These are phyloP conservation scores for Candida ortonii DNA, from an alignment of 805 yeast species.

Conservation along the genomic window DNA sequence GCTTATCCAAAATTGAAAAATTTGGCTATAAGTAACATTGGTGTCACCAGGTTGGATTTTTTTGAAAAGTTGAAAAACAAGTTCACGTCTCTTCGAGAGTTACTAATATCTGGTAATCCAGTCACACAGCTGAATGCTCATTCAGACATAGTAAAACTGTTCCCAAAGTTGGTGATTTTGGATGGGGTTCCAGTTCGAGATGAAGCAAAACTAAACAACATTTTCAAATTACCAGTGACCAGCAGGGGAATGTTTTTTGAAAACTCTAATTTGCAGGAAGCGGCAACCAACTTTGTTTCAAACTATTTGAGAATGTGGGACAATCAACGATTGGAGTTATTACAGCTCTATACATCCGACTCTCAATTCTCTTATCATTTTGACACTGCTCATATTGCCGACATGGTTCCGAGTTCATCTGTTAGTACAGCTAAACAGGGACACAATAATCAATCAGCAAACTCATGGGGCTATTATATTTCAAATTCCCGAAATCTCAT, in stretches of 20 bases:
- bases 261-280: conserved; percentile 61
- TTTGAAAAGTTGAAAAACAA: conserved; percentile 79
- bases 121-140: conserved; percentile 47
- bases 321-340: conserved; percentile 62
- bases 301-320: conserved; percentile 84
- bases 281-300: conserved; percentile 74
- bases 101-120: conserved; percentile 79
- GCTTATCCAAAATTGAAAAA: conserved; percentile 76
- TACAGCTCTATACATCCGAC: conserved; percentile 72
- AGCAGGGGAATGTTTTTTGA: conserved; percentile 76
- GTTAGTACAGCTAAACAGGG: too few species aligned
- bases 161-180: conserved; percentile 77
- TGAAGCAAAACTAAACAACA: conserved; percentile 52
- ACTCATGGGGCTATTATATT: conserved; percentile 63
- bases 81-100: conserved; percentile 68
- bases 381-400: conserved; percentile 55
- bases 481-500: conserved; percentile 75
- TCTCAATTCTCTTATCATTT: conserved; percentile 83
- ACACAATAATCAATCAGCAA: conserved; percentile 9
- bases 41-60: conserved; percentile 51
- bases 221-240: conserved; percentile 54
- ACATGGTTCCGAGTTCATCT: too few species aligned
- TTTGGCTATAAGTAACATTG: conserved; percentile 76
- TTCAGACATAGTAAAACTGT: conserved; percentile 60
- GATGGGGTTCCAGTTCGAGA: conserved; percentile 80